Percentiles rank a stretch among this genome's conserved stretches.
phyloP scores from a whole-genome alignment of 208 protist species.

The Paratrypanosoma confusum region DNA sequence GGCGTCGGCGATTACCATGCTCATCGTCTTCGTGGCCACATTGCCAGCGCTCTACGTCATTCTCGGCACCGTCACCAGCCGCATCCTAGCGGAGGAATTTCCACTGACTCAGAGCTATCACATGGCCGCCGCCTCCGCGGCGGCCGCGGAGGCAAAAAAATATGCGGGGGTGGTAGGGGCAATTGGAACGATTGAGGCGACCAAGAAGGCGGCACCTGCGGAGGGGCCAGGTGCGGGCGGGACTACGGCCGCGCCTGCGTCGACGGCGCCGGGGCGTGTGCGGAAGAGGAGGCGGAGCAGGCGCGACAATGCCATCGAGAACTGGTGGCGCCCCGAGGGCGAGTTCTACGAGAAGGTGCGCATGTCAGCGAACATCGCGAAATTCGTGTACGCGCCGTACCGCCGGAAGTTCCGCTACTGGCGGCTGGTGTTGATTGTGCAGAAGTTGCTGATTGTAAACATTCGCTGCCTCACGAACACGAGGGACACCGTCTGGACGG shows the following conservation, averaged over 20 bases:
- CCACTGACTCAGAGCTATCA: conserved; percentile 50
- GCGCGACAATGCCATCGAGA: no score
- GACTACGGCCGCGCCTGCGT: no score
- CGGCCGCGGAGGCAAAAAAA: no score
- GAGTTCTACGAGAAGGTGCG: conserved; percentile 59
- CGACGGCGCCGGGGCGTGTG: conserved; percentile 43
- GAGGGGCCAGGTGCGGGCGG: no score
- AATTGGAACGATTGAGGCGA: no score
- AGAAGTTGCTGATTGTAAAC: conserved; percentile 48
- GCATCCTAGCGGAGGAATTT: conserved; percentile 41
- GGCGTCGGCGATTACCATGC: conserved; percentile 20
- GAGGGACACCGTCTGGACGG: neutral
- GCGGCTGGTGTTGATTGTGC: conserved; percentile 44
- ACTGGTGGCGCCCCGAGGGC: no score
- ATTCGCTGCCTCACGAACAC: conserved; percentile 20
- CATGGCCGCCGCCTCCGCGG: no score
- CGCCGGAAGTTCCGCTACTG: conserved; percentile 41
- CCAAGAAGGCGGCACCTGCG: no score
- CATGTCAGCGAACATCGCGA: conserved; percentile 37
- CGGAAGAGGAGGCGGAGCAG: conserved; percentile 24
- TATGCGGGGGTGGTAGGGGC: no score
- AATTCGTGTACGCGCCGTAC: conserved; percentile 49
- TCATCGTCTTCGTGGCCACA: conserved; percentile 26
- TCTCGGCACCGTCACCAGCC: conserved; percentile 28
- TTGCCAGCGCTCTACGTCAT: conserved; percentile 44